Percentiles rank a stretch among this genome's conserved stretches.
Evolutionary conservation across 345 rosid genomes (phyloP).

Genomic region (Populus davidiana): DNA sequence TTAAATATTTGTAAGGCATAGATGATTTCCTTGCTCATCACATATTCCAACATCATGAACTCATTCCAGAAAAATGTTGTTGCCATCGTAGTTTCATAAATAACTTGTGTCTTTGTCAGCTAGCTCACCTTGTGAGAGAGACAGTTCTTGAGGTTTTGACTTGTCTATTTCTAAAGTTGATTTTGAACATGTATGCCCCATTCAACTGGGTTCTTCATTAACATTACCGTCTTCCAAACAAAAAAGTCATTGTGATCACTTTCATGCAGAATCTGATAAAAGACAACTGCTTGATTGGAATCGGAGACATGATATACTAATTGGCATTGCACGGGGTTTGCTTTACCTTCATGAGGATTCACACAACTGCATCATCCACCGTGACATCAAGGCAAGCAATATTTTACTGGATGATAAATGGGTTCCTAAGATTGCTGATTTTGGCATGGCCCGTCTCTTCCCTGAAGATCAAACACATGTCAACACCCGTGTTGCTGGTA

Average conservation of each 20-base stretch:
- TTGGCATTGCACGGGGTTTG: constrained; percentile 79
- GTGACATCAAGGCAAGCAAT: constrained; percentile 95
- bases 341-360: constrained; percentile 95
- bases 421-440: constrained; percentile 97
- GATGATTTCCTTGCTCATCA: neutral
- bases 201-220: too few relatives aligned
- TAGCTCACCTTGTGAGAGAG: neutral
- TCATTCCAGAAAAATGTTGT: neutral
- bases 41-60: neutral
- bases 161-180: too few relatives aligned
- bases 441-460: constrained; percentile 99
- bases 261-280: constrained; percentile 46
- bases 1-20: neutral
- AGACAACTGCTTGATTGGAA: constrained; percentile 73
- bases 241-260: constrained; percentile 3
- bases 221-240: neutral
- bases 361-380: constrained; percentile 76
- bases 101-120: neutral
- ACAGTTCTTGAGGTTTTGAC: constrained; percentile 5
- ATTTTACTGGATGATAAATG: constrained; percentile 89
- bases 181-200: too few relatives aligned
- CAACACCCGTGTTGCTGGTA: constrained; percentile 89
- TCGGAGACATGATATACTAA: constrained; percentile 65
- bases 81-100: neutral
- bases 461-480: constrained; percentile 88